These are phyloP conservation scores for Picea glauca DNA, from an alignment of 75 land plant genomes.

Conservation along the genomic window DNA sequence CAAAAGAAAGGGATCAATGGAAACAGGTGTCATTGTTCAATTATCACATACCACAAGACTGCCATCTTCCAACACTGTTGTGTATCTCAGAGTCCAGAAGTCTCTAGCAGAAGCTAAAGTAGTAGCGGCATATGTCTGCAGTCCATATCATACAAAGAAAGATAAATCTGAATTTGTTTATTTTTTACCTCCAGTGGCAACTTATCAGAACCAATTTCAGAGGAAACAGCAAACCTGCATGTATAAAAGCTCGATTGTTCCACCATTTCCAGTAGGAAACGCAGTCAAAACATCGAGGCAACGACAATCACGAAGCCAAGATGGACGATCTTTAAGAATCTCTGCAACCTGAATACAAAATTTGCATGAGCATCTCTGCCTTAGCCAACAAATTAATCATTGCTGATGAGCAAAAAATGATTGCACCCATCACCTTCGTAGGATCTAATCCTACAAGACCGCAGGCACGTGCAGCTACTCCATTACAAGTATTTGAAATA, in stretches of 20 bases:
- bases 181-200: neutral
- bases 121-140: slow-evolving; percentile 87
- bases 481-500: slow-evolving; percentile 84
- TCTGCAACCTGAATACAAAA: slow-evolving; percentile 62
- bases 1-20: neutral
- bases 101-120: slow-evolving; percentile 88
- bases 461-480: slow-evolving; percentile 97
- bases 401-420: neutral
- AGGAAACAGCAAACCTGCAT: slow-evolving; percentile 59
- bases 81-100: slow-evolving; percentile 82
- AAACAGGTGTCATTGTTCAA: neutral
- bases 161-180: neutral
- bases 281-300: slow-evolving; percentile 66
- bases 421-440: slow-evolving; percentile 43
- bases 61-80: slow-evolving; percentile 84
- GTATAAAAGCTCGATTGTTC: slow-evolving; percentile 87
- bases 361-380: too few relatives aligned
- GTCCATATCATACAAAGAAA: neutral
- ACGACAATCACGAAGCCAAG: slow-evolving; percentile 93
- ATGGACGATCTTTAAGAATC: slow-evolving; percentile 82
- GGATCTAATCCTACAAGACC: slow-evolving; percentile 92
- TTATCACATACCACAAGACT: slow-evolving; percentile 72
- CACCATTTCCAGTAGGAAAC: slow-evolving; percentile 74
- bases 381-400: neutral
- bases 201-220: neutral